Evolutionary conservation across 2,329 filamentous ascomycete species (phyloP).

Genomic region (Torrubiella hemipterigena): DNA sequence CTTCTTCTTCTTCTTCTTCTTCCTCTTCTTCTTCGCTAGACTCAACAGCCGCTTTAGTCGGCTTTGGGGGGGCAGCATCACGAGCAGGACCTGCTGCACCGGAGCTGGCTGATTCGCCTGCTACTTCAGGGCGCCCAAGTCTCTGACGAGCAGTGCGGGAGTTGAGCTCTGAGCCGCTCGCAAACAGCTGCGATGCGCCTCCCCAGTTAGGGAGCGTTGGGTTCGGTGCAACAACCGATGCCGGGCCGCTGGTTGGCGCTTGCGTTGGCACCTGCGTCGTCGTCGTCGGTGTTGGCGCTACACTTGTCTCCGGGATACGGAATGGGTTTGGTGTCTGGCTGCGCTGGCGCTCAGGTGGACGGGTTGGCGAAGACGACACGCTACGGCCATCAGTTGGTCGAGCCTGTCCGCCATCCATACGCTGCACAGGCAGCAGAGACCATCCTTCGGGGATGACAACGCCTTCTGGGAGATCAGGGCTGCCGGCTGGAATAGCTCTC

Average conservation of each 20-base stretch:
- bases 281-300: slow-evolving; percentile 1
- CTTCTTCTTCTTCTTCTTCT: no score
- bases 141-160: no score
- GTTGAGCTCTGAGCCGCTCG: slow-evolving; percentile 18
- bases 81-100: no score
- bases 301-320: neutral
- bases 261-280: neutral
- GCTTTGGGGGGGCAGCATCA: no score
- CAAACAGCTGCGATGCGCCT: slow-evolving; percentile 35
- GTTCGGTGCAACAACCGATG: slow-evolving; percentile 32
- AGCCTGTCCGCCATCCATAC: slow-evolving; percentile 27
- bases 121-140: no score
- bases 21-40: no score
- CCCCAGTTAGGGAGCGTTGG: slow-evolving; percentile 39
- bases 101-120: no score
- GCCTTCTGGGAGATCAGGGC: slow-evolving; percentile 48
- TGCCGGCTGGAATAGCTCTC: slow-evolving; percentile 45
- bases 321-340: no score
- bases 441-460: slow-evolving; percentile 54
- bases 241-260: slow-evolving; percentile 11
- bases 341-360: no score
- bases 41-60: no score
- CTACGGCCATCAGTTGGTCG: neutral
- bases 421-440: slow-evolving; percentile 50
- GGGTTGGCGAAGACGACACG: no score